phyloP scores from a whole-genome alignment of 495 filamentous ascomycete species.

The Podospora pseudopauciseta region DNA sequence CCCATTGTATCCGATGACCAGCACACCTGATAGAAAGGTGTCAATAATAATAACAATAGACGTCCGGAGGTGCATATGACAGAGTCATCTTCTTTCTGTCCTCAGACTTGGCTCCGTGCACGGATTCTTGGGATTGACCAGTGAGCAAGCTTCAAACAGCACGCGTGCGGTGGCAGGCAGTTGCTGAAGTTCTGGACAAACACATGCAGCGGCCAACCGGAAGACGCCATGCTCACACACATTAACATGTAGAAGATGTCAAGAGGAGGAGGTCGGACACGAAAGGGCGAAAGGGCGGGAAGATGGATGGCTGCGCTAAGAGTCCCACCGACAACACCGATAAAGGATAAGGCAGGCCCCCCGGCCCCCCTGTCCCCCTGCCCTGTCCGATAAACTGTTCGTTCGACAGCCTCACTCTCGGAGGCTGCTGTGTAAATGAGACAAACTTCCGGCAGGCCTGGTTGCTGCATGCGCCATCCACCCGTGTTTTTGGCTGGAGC shows the following conservation, averaged over 20 bases:
- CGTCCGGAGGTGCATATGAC: no score
- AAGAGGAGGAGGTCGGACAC: not conserved
- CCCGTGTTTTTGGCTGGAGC: not conserved
- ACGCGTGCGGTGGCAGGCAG: constrained; percentile 5
- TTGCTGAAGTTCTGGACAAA: not conserved
- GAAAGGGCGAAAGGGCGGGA: not conserved
- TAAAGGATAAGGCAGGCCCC: not conserved
- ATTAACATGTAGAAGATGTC: not conserved
- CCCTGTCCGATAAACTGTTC: no score
- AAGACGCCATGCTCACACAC: not conserved
- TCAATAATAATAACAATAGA: not conserved
- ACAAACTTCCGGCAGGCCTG: not conserved
- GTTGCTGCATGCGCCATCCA: constrained; percentile 2
- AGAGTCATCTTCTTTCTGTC: not conserved
- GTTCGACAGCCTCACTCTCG: constrained; percentile 2
- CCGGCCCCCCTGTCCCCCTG: no score
- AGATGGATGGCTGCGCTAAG: not conserved
- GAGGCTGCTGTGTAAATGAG: not conserved
- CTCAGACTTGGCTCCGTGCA: not conserved
- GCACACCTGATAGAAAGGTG: not conserved
- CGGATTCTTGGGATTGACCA: not conserved
- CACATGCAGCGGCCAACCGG: not conserved
- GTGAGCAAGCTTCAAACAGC: constrained; percentile 2
- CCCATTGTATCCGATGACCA: not conserved
- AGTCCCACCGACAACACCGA: not conserved